Evolutionary conservation across 2,329 filamentous ascomycete genomes (phyloP), one percentile per base, ranked within the genome.

Genomic region (Xylariaceae sp.): DNA sequence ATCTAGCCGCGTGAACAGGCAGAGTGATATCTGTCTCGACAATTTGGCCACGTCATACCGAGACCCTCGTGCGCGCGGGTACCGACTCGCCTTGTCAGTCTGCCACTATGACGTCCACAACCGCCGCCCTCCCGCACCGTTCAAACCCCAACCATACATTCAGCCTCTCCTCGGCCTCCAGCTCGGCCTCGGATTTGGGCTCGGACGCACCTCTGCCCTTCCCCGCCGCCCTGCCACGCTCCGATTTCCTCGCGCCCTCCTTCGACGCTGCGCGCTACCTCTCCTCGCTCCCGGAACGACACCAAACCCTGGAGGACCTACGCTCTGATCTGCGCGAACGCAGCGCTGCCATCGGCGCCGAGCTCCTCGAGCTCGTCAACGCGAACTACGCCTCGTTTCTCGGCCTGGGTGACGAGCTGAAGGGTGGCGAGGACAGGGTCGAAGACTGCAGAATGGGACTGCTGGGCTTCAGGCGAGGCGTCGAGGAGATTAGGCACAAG

Each of bases 221-320:
- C 73, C 94, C 94, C 1, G 80, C 85, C 38, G 90, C 92, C 3
- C 83, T 99, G 14, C 83, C 89, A 1, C 88, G 94, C 52, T 76
- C 80, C 53, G 90, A 94, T 66, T 99, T 99, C 73, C 81, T 96
- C 6, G 74, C 82, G 2, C 79, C 83, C 3, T 71, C 84, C 60
- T 99, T 99, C 71, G 84, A 90, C 56, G 87, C 95, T 1, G 82
- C 89, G 2, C 75, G 76, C 2, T 99, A 97, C 69, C 86, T 99
- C 43, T 91, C 71, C 7, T 87, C 88, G 1, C 80, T 96, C 1
- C 83, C 85, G 17, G 86, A 94, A 66, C 88, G 94, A 1, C 94
- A 99, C 70, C 94, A 99, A 70, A 97, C 93, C 0, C 88, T 99
- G 44, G 92, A 96, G 68, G 94, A 99, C 69, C 78, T 99, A 31